phyloP scores from a whole-genome alignment of 2,329 filamentous ascomycete genomes.

The Colletotrichum tropicicola region DNA sequence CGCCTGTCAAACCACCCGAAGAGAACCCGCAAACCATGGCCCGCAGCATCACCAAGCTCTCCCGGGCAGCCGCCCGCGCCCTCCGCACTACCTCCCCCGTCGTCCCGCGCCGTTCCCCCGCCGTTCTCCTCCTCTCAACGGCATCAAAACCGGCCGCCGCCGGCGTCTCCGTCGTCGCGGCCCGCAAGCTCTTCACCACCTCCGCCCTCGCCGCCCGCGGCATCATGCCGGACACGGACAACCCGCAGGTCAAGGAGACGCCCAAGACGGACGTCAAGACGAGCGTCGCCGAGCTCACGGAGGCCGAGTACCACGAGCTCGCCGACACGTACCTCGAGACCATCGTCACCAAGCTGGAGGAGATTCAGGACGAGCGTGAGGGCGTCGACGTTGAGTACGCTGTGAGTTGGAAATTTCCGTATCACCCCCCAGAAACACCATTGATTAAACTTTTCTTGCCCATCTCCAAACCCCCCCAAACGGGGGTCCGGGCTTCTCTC shows the following conservation, averaged over 20 bases:
- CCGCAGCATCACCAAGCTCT: conserved; percentile 45
- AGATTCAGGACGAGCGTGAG: conserved; percentile 74
- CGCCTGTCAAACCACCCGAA: background rate
- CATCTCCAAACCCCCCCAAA: too few species aligned
- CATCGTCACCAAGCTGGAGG: conserved; percentile 71
- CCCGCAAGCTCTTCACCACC: conserved; percentile 41
- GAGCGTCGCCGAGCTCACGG: conserved; percentile 69
- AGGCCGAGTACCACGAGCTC: conserved; percentile 78
- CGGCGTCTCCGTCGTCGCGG: conserved; percentile 29
- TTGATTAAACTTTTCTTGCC: background rate
- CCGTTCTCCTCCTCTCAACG: conserved; percentile 11
- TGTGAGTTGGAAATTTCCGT: conserved; percentile 59
- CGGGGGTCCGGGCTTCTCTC: conserved; percentile 21
- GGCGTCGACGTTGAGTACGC: conserved; percentile 90
- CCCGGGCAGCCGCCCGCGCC: conserved; percentile 46
- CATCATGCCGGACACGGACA: conserved; percentile 67
- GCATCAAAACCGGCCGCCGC: conserved; percentile 16
- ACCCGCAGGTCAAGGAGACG: conserved; percentile 57
- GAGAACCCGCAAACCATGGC: conserved; percentile 38
- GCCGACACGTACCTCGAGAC: conserved; percentile 78
- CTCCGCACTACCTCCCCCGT: conserved; percentile 36
- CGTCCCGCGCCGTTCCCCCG: conserved; percentile 12
- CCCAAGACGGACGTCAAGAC: conserved; percentile 49
- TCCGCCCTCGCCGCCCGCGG: conserved; percentile 49
- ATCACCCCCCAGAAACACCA: background rate